Percentiles rank a stretch among this genome's conserved stretches.
Evolutionary conservation across 2,329 filamentous ascomycete genomes (phyloP).

Genomic region (Penicillium sp.): DNA sequence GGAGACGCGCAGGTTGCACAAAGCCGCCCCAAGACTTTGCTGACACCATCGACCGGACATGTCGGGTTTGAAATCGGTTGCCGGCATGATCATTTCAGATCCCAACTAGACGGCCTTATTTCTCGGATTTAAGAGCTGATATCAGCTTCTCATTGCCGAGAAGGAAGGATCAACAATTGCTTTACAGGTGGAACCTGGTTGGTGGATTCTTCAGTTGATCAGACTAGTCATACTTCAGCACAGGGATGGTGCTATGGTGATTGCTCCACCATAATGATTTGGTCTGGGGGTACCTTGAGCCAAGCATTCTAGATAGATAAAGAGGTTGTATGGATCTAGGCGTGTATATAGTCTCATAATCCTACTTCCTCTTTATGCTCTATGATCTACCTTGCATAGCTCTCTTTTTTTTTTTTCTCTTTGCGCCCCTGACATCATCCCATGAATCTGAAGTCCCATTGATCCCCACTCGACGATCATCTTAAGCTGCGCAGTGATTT

Average conservation of each 20-base stretch:
- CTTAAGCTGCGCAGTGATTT: conserved; percentile 1
- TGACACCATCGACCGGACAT: conserved; percentile 7
- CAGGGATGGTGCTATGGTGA: conserved; percentile 7
- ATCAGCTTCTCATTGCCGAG: neutral
- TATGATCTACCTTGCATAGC: neutral
- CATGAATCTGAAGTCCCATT: neutral
- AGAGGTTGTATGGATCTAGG: conserved; percentile 2
- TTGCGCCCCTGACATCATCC: neutral
- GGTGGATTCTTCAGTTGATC: neutral
- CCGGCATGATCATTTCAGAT: conserved; percentile 1
- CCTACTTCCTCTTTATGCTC: neutral
- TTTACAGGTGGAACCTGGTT: neutral
- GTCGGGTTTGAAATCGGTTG: conserved; percentile 13
- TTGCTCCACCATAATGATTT: conserved; percentile 15
- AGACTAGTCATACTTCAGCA: neutral
- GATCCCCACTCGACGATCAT: conserved; percentile 1
- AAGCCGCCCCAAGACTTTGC: conserved; percentile 5
- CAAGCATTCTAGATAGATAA: conserved; percentile 22
- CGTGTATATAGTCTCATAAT: conserved; percentile 9
- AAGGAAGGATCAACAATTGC: neutral
- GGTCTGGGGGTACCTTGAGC: conserved; percentile 9
- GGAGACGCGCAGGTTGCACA: conserved; percentile 16
- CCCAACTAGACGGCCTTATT: neutral
- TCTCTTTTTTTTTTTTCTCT: neutral
- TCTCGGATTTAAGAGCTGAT: neutral